Base-by-base conservation (phyloP, 2,329 filamentous ascomycete genomes). In the Ilyonectria robusta region DNA sequence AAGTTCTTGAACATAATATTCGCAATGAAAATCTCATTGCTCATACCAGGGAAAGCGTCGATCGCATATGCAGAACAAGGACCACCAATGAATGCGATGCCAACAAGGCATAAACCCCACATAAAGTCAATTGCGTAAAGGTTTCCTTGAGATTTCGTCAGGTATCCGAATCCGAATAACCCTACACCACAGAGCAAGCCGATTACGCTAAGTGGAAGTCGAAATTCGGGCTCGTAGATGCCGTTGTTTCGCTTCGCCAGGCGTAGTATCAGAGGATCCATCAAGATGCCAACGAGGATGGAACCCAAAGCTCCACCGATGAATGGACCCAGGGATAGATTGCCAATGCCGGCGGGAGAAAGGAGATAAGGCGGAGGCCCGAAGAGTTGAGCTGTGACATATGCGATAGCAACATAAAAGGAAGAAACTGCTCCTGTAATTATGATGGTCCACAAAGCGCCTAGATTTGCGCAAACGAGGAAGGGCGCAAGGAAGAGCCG, bases 161-260 rank as follows among this genome's bases (percentile, higher is more conserved):
- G 26, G 21, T 54, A 31, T 8, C 65, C 65, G 35, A 64, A 67
- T 9, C 65, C 65, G 10, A 51, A 26, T 2, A 67, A 19, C 13
- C 65, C 65, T 8, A 60, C 13, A 19, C 40, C 55, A 13, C 44
- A 46, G n/a, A 46, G 44, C 19, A 46, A 5, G 17, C 65, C 65
- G 31, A 60, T 2, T 4, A 17, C 44, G 7, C 55, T 21, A 11
- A 67, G 54, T 1, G 51, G 13, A 9, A 67, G 61, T 19, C 65
- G 35, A 56, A 64, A 67, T 26, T 67, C 65, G 3, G 65, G 65
- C 42, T 67, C 65, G 10, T 67, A 67, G 6, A 67, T 56, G 4
- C 65, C 65, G 9, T 64, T 47, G n/a, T 67, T 67, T 9, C 50
- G 54, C 21, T 44, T 51, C 9, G 65, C 64, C 50, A 67, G 50